Base-by-base conservation (phyloP, 2,329 filamentous ascomycete species). In the Penicillium corylophilum region DNA sequence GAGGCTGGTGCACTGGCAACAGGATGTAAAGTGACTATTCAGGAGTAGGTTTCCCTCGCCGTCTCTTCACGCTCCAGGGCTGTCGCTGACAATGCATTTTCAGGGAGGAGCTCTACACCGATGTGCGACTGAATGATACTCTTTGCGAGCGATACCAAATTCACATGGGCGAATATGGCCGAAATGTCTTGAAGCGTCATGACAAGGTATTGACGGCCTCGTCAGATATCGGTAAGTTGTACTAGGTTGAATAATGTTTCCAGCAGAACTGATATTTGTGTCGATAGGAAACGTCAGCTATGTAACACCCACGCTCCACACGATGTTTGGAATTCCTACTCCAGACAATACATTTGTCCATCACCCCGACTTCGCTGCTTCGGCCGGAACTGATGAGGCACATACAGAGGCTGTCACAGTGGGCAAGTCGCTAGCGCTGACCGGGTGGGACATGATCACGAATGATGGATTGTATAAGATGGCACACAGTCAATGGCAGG, bases 261-360 rank as follows among this genome's bases (percentile, higher is more conserved):
- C 31, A 41, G 35, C 28, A 8, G 15, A 40, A 24, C 13, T n/a
- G 4, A 15, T 33, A 33, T 12, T 29, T 40, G 6, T 13, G 8
- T 2, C 5, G 15, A 8, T 36, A 77, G 78, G 78, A 20, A 81
- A 81, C 48, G 77, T 81, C 9, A 75, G 73, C 12, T 76, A 80
- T 45, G 54, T 71, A 1, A 65, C 77, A 2, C 79, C 79, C 1
- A 73, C 71, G 4, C 74, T 81, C 44, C 79, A 81, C 54, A 74
- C 76, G 4, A 74, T 71, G 28, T 80, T 81, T 51, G 68, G 64
- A 1, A 77, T 82, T 29, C 69, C 74, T 0, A 67, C 72, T 1
- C 58, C 67, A 0, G 67, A 71, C 12, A 72, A 64, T 4, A 55
- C 60, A 0, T 67, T 57, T 22, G 67, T 63, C 4, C 73, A 75